Base-by-base conservation (phyloP, 129 eudicot genomes). In the Helichrysum umbraculigerum region DNA sequence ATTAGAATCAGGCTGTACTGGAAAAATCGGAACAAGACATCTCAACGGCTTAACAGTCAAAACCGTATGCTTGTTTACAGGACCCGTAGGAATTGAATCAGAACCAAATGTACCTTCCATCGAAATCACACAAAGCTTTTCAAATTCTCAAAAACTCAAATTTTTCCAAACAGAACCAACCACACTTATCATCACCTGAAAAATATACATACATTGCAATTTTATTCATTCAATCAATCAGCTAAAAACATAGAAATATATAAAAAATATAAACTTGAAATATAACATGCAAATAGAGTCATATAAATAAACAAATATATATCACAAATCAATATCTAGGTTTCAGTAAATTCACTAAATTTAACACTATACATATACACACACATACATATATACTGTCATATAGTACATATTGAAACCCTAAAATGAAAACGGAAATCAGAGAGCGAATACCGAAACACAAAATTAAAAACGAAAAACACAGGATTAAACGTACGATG, bases 1-100 rank as follows among this genome's bases (percentile, higher is more conserved):
- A 39, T 85, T 70, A 47, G 74, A 60, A 7, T 86, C 92, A 15
- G 81, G 73, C 12, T 59, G 79, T 3, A 85, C 70, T 20, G 96
- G 96, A 65, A 92, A 89, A 22, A 92, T 73, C 2, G 97, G 97
- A 62, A 77, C 87, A 29, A 92, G 96, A 72, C 91, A 82, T 84
- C 91, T 72, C 39, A 92, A 67, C 32, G 97, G 97, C 89, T 68
- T 92, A 19, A 92, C 80, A 17, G 83, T 87, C 78, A 85, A 75
- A n/a, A 92, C 92, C 84, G 74, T 83, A 67, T 87, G 74, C 85
- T 82, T 92, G 69, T 89, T 93, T 47, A 89, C 37, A 51, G 79
- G 58, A 51, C 79, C 89, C 15, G 83, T 30, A 29, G 89, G 78
- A 72, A 64, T 39, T 65, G 83, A 74, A 39, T 86, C 84, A 0